phyloP scores from a whole-genome alignment of 1,139 yeast species.

The Magnusiomyces tetraspermus region DNA sequence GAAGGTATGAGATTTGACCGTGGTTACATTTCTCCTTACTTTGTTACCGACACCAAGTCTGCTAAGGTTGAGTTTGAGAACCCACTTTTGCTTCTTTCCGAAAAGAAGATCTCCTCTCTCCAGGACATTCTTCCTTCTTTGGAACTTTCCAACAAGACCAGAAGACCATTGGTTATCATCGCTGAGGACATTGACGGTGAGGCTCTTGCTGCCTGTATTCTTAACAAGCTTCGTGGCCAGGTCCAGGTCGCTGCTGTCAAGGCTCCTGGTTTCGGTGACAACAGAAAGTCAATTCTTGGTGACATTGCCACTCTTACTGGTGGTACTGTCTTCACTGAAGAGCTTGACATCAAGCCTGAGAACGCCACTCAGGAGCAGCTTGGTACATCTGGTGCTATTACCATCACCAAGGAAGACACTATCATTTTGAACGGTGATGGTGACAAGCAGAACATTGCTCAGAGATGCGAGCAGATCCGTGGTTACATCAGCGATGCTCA shows the following conservation, averaged over 20 bases:
- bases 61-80: constrained; percentile 97
- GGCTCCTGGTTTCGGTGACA: constrained; percentile 99
- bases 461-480: constrained; percentile 96
- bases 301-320: constrained; percentile 96
- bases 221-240: constrained; percentile 97
- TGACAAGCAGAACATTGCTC: constrained; percentile 71
- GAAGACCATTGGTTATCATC: constrained; percentile 90
- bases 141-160: constrained; percentile 85
- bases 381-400: constrained; percentile 88
- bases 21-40: constrained; percentile 96
- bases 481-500: constrained; percentile 58
- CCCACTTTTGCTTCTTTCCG: constrained; percentile 81
- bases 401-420: constrained; percentile 96
- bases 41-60: constrained; percentile 91
- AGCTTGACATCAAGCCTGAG: constrained; percentile 94
- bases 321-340: constrained; percentile 98
- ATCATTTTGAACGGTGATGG: constrained; percentile 96
- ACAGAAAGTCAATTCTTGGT: constrained; percentile 96
- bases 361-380: constrained; percentile 85
- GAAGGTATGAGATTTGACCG: constrained; percentile 99
- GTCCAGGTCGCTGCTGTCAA: constrained; percentile 97
- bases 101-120: constrained; percentile 88
- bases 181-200: constrained; percentile 99
- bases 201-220: constrained; percentile 97
- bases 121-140: constrained; percentile 91